Base-by-base conservation (phyloP, 768 basidiomycete genomes). In the Ephemerocybe angulata region DNA sequence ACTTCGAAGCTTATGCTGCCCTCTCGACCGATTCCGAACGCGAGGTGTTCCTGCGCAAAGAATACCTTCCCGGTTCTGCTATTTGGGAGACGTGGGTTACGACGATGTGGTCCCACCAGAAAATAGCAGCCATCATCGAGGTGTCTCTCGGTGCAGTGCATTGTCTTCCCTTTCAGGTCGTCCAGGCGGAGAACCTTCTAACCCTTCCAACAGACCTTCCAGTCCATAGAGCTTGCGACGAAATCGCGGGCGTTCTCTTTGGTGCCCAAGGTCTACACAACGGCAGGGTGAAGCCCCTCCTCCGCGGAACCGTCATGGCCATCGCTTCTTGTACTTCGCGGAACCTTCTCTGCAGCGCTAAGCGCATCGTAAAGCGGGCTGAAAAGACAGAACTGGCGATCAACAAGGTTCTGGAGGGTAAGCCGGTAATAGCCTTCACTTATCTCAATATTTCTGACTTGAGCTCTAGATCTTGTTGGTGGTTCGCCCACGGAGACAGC, bases 51-150 rank as follows among this genome's bases (percentile, higher is more conserved):
- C 38, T 19, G 37, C 47, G 1, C 54, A 50, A n/a, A 57, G 58
- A 1, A 29, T 25, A 46, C 11, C 37, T 55, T 30, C 62, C 59
- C 13, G 64, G 64, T 3, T 56, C 63, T 6, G 27, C 51, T 1
- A 41, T 51, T 4, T 65, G 58, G 60, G 50, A 38, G 12, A 8
- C 4, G 3, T 67, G 46, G 12, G 52, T 67, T 3, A 42, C 15
- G 3, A 52, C 30, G 10, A 27, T 30, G 12, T 63, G 58, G 61
- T 31, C 46, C 1, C 8, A 6, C 1, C 64, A 60, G 62, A 44
- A 53, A 1, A 58, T 65, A 25, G 62, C 64, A 40, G 44, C 15
- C 19, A 12, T 43, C 2, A 53, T 66, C 30, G 43, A 59, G 11
- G 13, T 44, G 2, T 48, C 50, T 13, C 42, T 66, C 1, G 50